Base-by-base conservation (phyloP, 345 rosid genomes). In the Cardamine chenopodiifolia region DNA sequence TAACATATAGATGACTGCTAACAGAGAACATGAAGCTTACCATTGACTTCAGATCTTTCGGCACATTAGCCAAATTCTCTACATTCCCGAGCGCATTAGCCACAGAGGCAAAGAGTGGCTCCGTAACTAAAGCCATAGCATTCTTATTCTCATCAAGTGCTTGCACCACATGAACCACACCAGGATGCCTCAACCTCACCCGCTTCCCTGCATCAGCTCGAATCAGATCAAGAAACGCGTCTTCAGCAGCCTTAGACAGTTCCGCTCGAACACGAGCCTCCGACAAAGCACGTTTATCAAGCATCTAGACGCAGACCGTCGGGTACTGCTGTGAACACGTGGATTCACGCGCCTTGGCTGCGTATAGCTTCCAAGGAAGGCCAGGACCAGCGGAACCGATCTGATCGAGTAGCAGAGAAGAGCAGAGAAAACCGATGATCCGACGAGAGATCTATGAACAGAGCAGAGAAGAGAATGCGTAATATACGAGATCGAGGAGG, bases 341-440 rank as follows among this genome's bases (percentile, higher is more conserved):
- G 9, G 86, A 44, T 13, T 91, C 98, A 66, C 96, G 96, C 68
- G 85, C 88, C 28, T 83, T 88, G 20, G 91, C 99, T 0, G 91
- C 80, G 83, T 84, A 90, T 22, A 95, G 81, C 83, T 85, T 95
- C 99, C 99, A 95, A 17, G 89, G 91, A 18, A 92, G 88, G 6
- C 89, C 99, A n/a, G 99, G 99, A 0, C 99, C 98, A 4, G 99
- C 97, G 18, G 99, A 92, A 67, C 98, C 99, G 91, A 95, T 92
- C 90, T 92, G 98, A 68, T 90, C 86, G 68, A 92, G 83, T 39
- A 95, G 94, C 60, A n/a, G n/a, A n/a, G 99, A 20, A 95, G 81
- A 48, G 99, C 73, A 62, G 62, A 15, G 7, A 14, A n/a, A 53
- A 55, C 49, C 15, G 12, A 40, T 62, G 75, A 70, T 63, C 66